phyloP scores from a whole-genome alignment of 345 rosid genomes.

The Noccaea bulbosa region DNA sequence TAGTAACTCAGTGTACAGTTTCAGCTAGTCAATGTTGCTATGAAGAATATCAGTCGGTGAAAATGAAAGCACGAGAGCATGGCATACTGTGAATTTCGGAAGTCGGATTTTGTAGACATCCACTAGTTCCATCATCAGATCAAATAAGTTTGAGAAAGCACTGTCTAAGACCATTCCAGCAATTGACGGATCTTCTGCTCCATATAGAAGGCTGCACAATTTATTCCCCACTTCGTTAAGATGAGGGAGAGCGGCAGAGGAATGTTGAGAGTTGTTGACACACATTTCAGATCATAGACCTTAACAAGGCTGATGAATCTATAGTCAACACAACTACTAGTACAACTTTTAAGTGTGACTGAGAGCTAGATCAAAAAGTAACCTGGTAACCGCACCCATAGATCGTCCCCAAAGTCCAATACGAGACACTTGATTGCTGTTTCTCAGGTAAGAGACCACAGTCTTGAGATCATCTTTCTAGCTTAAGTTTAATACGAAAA shows the following conservation, averaged over 20 bases:
- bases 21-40: conserved; percentile 16
- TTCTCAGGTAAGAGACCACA: conserved; percentile 83
- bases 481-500: conserved; percentile 35
- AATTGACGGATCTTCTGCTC: conserved; percentile 94
- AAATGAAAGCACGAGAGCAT: no score
- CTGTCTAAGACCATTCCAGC: conserved; percentile 99
- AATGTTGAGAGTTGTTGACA: conserved; percentile 26
- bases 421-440: conserved; percentile 66
- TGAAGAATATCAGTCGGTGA: no score
- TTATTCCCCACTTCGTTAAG: conserved; percentile 2
- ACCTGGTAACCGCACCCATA: conserved; percentile 99
- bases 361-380: conserved; percentile 36
- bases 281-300: conserved; percentile 26
- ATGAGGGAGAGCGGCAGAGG: conserved; percentile 27
- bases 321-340: conserved; percentile 22
- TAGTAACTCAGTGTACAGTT: conserved; percentile 14
- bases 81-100: conserved; percentile 86
- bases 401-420: conserved; percentile 99
- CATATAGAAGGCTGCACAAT: conserved; percentile 84
- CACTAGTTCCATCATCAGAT: conserved; percentile 97
- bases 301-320: conserved; percentile 18
- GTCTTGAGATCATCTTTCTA: conserved; percentile 94
- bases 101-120: conserved; percentile 90
- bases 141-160: conserved; percentile 93
- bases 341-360: conserved; percentile 15